Conservation (phyloP, 2,329 filamentous ascomycete species). For the Coleophoma cylindrospora region DNA sequence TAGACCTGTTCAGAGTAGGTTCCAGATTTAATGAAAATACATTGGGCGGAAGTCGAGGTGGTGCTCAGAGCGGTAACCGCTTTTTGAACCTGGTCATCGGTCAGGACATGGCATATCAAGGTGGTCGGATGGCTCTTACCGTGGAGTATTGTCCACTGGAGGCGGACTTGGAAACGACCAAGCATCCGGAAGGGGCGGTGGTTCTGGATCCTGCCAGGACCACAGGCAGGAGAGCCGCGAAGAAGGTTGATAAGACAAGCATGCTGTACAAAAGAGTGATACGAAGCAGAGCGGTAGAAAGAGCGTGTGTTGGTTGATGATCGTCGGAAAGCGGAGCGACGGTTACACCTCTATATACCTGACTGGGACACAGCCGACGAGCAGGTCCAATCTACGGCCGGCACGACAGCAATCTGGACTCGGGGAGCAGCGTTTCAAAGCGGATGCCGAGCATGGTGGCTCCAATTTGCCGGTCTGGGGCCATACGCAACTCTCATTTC, state of each 20-base stretch:
- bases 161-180: slow-evolving; percentile 29
- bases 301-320: background rate
- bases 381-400: no score
- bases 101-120: background rate
- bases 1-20: slow-evolving; percentile 51
- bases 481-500: no score
- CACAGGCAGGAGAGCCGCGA: background rate
- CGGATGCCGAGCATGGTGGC: no score
- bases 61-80: slow-evolving; percentile 42
- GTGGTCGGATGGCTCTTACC: slow-evolving; percentile 7
- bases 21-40: slow-evolving; percentile 48
- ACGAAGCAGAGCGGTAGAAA: background rate
- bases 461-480: no score
- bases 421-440: no score
- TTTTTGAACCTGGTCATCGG: slow-evolving; percentile 29
- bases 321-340: no score
- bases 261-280: background rate
- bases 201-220: slow-evolving; percentile 24
- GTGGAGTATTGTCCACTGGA: slow-evolving; percentile 34
- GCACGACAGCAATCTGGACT: no score
- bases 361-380: no score
- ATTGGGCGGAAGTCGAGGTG: slow-evolving; percentile 34
- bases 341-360: no score
- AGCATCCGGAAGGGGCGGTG: slow-evolving; percentile 35
- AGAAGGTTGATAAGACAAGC: background rate